A percentile compares a stretch with the other conserved stretches of the same genome.
Evolutionary conservation across 305 asterid species (phyloP).

Genomic region (Plantago coronopus): DNA sequence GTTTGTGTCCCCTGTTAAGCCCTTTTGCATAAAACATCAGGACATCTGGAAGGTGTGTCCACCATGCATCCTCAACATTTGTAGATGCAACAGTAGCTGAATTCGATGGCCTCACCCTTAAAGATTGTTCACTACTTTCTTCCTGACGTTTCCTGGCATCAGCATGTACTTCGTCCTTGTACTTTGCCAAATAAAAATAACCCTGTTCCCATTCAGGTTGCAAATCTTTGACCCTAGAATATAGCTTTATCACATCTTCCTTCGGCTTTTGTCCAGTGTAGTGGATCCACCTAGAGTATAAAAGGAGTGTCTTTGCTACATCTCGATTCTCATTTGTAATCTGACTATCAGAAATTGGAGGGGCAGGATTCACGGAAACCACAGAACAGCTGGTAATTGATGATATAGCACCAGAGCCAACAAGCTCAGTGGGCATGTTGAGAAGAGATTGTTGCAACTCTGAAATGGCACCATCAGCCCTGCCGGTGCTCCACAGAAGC

Average conservation of each 20-base stretch:
- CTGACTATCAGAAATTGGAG: constrained; percentile 53
- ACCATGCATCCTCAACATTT: constrained; percentile 69
- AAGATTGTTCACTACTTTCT: constrained; percentile 49
- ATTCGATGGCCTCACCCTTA: constrained; percentile 47
- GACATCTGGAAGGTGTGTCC: constrained; percentile 86
- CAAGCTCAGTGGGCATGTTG: constrained; percentile 76
- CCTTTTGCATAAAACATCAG: constrained; percentile 87
- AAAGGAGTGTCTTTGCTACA: constrained; percentile 86
- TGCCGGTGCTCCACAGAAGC: constrained; percentile 92
- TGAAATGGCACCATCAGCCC: constrained; percentile 95
- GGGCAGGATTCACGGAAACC: constrained; percentile 77
- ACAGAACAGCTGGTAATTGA: constrained; percentile 83
- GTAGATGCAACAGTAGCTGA: constrained; percentile 41
- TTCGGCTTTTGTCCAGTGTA: constrained; percentile 95
- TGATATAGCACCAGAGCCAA: constrained; percentile 81
- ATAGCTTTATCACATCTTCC: constrained; percentile 85
- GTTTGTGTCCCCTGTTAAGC: constrained; percentile 88
- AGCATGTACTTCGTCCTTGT: constrained; percentile 89
- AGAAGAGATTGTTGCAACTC: constrained; percentile 96
- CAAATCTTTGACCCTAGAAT: constrained; percentile 84
- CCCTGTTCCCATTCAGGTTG: constrained; percentile 99
- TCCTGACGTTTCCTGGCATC: constrained; percentile 97
- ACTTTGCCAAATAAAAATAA: constrained; percentile 89
- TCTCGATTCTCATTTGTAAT: constrained; percentile 54
- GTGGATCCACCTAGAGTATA: constrained; percentile 94